Evolutionary conservation across 495 filamentous ascomycete species (phyloP), one percentile per base, ranked within the genome.

Genomic region (Penicillium coffeae): DNA sequence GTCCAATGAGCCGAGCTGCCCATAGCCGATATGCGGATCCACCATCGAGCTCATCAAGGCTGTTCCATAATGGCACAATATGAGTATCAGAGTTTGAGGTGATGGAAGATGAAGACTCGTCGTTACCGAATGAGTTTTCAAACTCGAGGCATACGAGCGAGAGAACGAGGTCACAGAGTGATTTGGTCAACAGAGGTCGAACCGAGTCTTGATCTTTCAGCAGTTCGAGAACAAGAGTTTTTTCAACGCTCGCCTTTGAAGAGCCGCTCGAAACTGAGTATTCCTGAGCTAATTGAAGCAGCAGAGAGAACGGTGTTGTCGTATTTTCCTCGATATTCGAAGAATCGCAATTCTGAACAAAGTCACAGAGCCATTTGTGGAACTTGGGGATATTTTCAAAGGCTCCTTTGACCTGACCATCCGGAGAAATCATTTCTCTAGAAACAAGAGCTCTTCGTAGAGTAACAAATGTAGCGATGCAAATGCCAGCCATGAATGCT

Each of bases 1-100:
- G 80, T 15, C 93, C 93, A 18, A 98, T 73, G 13, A 90, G 85
- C 44, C 83, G 79, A 6, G 85, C 90, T 33, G 86, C 87, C 93
- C 93, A 98, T 3, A 88, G 66, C 10, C 87, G 68, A 61, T 93
- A 97, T 16, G 81, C 77, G 21, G 74, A 69, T 36, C 84, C 85
- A 22, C 84, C 74, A 8, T 73, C 66, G 33, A 74, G 69, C 19
- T 74, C 72, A 47, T 81, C 77, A 54, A 89, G 86, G 18, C 83
- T 89, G 54, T 86, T 81, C 81, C 85, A 90, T 2, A 96, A 71
- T 22, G 82, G 76, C 22, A 82, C 67, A 19, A 80, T 78, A 54
- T 82, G 85, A 2, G 61, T 54, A n/a, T 74, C 54, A 3, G 87
- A 81, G 14, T 82, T 72, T 19, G 76, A 64, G 56, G 89, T 14